Base-by-base conservation (phyloP, 2,329 filamentous ascomycete species). In the Fusarium decemcellulare region DNA sequence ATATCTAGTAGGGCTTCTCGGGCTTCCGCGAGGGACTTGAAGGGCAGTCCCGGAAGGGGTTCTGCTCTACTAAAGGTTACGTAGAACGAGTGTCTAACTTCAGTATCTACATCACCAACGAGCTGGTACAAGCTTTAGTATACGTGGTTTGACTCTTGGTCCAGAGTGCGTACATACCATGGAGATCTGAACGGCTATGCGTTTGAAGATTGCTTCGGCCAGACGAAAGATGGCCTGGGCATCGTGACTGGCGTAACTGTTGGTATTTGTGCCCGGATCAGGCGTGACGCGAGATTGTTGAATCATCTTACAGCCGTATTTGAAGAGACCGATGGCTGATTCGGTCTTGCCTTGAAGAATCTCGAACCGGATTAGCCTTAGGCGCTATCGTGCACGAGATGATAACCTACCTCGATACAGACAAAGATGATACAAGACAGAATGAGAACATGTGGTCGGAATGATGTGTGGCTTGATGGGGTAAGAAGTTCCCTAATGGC, bases 381-480 rank as follows among this genome's bases (percentile, higher is more conserved):
- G 4, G 3, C 2, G 6, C 6, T 12, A 10, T 18, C 10, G 4
- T 1, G 3, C 5, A 2, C 0, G 11, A 12, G 27, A 4, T 2
- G 6, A 5, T 0, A 9, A 3, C 18, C 9, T 18, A 56, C 66
- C 29, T 69, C 66, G 12, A 69, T 69, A 3, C 66, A 69, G 1
- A 70, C 57, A 8, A 69, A 69, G 4, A 69, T 70, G 4, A 69
- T 36, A 46, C 67, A 69, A 6, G 67, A 69, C 0, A 70, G 29
- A 3, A 70, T 9, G 8, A 62, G 58, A 1, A 67, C 39, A 3
- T 69, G 66, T 0, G 48, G 43, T 4, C 50, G 66, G 2, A 55
- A 47, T 3, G 9, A 27, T 9, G 6, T 6, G 1, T 32, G 6
- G 2, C 43, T 29, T 1, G 43, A 34, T 1, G 42, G 46, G 3